Conservation (phyloP, 1,284 basidiomycete species). For the Boletellus sp. region DNA sequence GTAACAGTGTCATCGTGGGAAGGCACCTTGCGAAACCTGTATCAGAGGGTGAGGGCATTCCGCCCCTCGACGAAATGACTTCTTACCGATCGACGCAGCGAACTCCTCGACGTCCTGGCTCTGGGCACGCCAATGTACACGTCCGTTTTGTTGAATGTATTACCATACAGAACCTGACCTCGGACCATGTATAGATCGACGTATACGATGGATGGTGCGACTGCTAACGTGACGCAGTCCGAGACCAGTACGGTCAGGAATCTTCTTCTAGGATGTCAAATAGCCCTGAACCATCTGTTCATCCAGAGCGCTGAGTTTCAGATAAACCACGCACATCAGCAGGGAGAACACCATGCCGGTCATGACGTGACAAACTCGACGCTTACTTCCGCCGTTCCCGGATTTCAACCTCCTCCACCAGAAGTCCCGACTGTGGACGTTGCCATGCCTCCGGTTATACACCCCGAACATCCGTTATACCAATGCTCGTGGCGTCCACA, state of each 20-base stretch:
- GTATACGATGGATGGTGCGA: not conserved
- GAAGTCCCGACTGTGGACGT: not conserved
- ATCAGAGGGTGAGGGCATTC: not conserved
- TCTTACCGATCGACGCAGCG: not conserved
- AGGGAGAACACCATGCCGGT: not conserved
- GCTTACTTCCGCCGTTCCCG: not conserved
- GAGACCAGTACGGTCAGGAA: not conserved
- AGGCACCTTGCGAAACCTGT: not conserved
- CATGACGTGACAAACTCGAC: not conserved
- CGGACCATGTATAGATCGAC: not conserved
- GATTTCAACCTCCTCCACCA: not conserved
- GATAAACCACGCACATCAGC: not conserved
- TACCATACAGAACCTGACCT: not conserved
- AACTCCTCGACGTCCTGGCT: not conserved
- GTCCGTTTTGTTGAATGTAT: not conserved
- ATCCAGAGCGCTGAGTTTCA: not conserved
- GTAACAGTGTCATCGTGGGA: not conserved
- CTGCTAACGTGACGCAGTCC: not conserved
- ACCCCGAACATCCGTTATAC: not conserved
- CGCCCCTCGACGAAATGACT: not conserved
- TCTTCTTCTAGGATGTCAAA: not conserved
- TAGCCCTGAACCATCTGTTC: not conserved
- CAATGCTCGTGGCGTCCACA: constrained; percentile 13
- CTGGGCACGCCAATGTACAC: not conserved
- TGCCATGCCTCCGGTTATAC: not conserved